Conservation (phyloP, 306 rosid genomes). For the Corylus avellana region DNA sequence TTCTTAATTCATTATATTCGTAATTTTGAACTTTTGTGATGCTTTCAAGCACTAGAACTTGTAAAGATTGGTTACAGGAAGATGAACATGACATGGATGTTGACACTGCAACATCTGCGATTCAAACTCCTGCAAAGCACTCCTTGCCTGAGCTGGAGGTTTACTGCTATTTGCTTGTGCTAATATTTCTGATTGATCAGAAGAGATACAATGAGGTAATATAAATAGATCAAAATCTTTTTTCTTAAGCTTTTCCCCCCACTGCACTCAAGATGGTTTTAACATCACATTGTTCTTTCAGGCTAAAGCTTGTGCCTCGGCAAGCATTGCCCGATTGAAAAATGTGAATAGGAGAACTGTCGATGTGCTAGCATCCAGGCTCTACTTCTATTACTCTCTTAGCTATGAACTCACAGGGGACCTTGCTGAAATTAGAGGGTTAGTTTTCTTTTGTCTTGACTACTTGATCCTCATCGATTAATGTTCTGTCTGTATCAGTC, state of each 20-base stretch:
- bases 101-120: conserved; percentile 73
- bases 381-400: conserved; percentile 83
- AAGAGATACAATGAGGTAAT: conserved; percentile 80
- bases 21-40: background rate
- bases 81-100: conserved; percentile 96
- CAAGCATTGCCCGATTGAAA: conserved; percentile 80
- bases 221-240: background rate
- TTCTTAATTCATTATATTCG: background rate
- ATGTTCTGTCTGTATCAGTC: background rate
- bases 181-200: conserved; percentile 90
- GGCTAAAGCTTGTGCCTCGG: conserved; percentile 92
- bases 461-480: background rate
- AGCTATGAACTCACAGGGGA: conserved; percentile 89
- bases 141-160: conserved; percentile 88
- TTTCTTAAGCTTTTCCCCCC: background rate
- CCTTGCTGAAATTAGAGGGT: conserved; percentile 96
- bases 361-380: conserved; percentile 88
- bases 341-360: conserved; percentile 87
- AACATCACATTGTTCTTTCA: conserved; percentile 20
- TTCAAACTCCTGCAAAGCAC: conserved; percentile 67
- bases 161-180: conserved; percentile 74
- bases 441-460: conserved; percentile 26
- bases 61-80: conserved; percentile 47
- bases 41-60: conserved; percentile 10
- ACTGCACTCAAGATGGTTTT: conserved; percentile 9